A percentile compares a stretch with the other conserved stretches of the same genome.
phyloP scores from a whole-genome alignment of 768 basidiomycete species.

The Mycena filopes region DNA sequence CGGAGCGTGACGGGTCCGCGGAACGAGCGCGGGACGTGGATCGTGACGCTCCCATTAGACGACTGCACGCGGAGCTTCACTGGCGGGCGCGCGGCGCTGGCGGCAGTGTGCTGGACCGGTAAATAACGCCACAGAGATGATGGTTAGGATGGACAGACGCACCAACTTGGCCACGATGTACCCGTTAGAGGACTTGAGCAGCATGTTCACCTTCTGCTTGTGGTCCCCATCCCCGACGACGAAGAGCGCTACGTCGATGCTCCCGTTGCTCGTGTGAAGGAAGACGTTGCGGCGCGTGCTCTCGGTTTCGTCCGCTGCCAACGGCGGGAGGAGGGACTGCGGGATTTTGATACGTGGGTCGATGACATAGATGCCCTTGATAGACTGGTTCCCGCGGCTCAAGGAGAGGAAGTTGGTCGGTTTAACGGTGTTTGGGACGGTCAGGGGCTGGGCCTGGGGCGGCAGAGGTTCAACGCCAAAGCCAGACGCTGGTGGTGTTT shows the following conservation, averaged over 20 bases:
- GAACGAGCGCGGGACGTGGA: slow-evolving; percentile 54
- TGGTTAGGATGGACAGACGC: neutral
- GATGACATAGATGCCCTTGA: slow-evolving; percentile 53
- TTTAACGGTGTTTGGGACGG: no score
- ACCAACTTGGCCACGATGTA: slow-evolving; percentile 30
- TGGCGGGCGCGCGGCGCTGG: slow-evolving; percentile 32
- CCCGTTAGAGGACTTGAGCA: slow-evolving; percentile 41
- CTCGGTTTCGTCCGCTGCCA: slow-evolving; percentile 47
- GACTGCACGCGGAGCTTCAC: slow-evolving; percentile 40
- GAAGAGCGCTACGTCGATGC: slow-evolving; percentile 53
- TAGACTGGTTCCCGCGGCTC: slow-evolving; percentile 38
- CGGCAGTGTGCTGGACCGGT: slow-evolving; percentile 2
- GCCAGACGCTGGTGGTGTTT: neutral
- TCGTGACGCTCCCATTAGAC: slow-evolving; percentile 43
- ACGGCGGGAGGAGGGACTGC: slow-evolving; percentile 48
- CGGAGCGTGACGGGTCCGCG: slow-evolving; percentile 49
- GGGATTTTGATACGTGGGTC: slow-evolving; percentile 57
- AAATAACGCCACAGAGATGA: neutral
- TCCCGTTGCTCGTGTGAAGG: slow-evolving; percentile 45
- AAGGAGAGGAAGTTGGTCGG: slow-evolving; percentile 48
- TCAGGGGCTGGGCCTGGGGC: no score
- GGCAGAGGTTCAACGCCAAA: neutral
- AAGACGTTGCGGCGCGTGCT: slow-evolving; percentile 51
- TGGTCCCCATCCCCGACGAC: slow-evolving; percentile 36
- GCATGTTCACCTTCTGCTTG: slow-evolving; percentile 32